These are phyloP conservation scores for Haplosporangium gracile DNA, from an alignment of 192 early-diverging fungal species.

Conservation along the genomic window DNA sequence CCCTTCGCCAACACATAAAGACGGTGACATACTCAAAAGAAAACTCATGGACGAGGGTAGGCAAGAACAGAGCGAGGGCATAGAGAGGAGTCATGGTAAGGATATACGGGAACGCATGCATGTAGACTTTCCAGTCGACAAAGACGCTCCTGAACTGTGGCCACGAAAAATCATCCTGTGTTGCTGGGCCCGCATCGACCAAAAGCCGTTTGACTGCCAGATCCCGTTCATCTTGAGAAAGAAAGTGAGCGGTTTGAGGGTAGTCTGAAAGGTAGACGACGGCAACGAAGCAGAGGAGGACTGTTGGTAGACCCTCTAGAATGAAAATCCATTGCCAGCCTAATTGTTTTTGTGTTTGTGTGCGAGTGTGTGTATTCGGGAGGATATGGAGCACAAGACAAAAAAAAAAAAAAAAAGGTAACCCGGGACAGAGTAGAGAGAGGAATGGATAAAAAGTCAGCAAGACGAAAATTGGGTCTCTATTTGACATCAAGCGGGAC, in stretches of 20 bases:
- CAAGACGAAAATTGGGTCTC: background rate
- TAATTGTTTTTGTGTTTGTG: background rate
- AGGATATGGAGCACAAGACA: background rate
- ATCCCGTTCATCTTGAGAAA: constrained; percentile 57
- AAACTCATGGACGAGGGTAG: constrained; percentile 71
- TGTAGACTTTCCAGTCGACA: constrained; percentile 60
- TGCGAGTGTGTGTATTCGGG: background rate
- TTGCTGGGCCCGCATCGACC: constrained; percentile 61
- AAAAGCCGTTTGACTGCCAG: constrained; percentile 54
- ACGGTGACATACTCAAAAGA: constrained; percentile 18
- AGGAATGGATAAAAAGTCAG: background rate
- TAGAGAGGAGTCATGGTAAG: constrained; percentile 70
- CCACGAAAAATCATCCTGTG: constrained; percentile 60
- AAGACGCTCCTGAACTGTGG: constrained; percentile 59
- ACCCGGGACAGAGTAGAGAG: background rate
- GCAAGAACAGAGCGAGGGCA: constrained; percentile 75
- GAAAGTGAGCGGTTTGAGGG: constrained; percentile 59
- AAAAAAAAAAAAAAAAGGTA: background rate
- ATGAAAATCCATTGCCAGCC: constrained; percentile 78
- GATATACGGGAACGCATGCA: constrained; percentile 69
- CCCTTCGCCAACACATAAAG: background rate
- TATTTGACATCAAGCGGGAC: background rate
- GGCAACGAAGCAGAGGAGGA: constrained; percentile 45
- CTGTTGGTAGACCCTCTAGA: constrained; percentile 68
- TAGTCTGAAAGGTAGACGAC: constrained; percentile 59